phyloP scores from a whole-genome alignment of 192 early-diverging fungal genomes.

The Haplosporangium gracile region DNA sequence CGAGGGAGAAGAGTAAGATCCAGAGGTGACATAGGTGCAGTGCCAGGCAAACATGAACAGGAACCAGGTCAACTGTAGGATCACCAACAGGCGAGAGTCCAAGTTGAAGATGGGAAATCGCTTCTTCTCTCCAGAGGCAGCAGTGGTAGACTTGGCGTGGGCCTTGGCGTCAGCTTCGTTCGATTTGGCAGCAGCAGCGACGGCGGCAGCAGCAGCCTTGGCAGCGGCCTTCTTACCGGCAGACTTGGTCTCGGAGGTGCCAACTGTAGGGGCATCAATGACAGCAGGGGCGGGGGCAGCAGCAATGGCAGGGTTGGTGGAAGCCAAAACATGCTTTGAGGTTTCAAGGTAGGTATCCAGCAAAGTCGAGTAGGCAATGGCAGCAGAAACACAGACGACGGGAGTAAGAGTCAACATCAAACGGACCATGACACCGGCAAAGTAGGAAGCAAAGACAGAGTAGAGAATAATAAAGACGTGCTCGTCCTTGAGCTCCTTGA shows the following conservation, averaged over 20 bases:
- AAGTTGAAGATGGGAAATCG: conserved; percentile 59
- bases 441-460: conserved; percentile 98
- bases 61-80: conserved; percentile 78
- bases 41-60: conserved; percentile 93
- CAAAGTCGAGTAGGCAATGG: conserved; percentile 89
- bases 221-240: conserved; percentile 4
- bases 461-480: conserved; percentile 99
- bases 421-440: conserved; percentile 99
- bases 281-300: conserved; percentile 17
- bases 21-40: conserved; percentile 99
- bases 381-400: conserved; percentile 94
- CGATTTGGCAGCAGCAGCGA: conserved; percentile 19
- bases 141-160: conserved; percentile 14
- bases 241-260: conserved; percentile 16
- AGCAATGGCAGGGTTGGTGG: conserved; percentile 21
- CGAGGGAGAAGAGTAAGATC: conserved; percentile 98
- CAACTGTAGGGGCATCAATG: conserved; percentile 7
- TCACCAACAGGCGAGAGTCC: conserved; percentile 70
- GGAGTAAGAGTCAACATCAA: conserved; percentile 99
- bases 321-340: conserved; percentile 39
- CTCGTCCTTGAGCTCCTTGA: conserved; percentile 93
- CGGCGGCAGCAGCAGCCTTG: conserved; percentile 6
- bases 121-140: conserved; percentile 24
- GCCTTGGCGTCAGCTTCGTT: conserved; percentile 46
- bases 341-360: conserved; percentile 87